Evolutionary conservation across 2,329 filamentous ascomycete species (phyloP), one percentile per base, ranked within the genome.

Genomic region (Penicillium sp.): DNA sequence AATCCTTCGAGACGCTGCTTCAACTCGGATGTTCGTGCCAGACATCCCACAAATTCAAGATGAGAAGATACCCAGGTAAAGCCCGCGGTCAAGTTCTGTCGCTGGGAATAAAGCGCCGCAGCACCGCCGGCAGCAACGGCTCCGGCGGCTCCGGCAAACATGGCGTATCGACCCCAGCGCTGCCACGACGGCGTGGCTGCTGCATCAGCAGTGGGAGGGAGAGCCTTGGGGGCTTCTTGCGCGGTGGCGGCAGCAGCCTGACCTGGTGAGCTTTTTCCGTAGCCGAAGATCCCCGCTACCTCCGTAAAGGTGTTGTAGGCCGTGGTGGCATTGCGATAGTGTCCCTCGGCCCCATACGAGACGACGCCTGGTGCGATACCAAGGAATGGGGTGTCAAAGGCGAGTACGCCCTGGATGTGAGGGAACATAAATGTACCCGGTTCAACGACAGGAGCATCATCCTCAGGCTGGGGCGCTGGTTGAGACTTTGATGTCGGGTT

Each of bases 351-450:
- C 0, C 81, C 80, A 65, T 84, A 81, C 8, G 83, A 83, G 17
- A 83, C 75, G 40, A 84, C 82, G 2, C 79, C 79, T 2, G 80
- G 81, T 2, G 83, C 80, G 62, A 83, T 82, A 6, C 83, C 83
- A 42, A 85, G 75, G 57, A 91, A 99, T 0, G 95, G 95, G 0
- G 95, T 99, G 79, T 98, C 94, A 75, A 97, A 97, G 55, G 93
- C 92, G 53, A 98, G 85, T 28, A 98, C 87, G 68, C 91, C 94
- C 78, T 94, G 91, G 67, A 98, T 88, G 76, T 93, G 94, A 1
- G 94, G 94, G 75, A 98, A 98, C 90, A 97, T 94, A 75, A 96
- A 87, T 13, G 72, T 72, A 19, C 68, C 70, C 3, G 72, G 76
- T 42, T 75, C 73, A 44, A 74, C 65, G 15, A 70, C 35, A 33